Conservation (phyloP, 2,329 filamentous ascomycete genomes). For the Delphinella strobiligena region DNA sequence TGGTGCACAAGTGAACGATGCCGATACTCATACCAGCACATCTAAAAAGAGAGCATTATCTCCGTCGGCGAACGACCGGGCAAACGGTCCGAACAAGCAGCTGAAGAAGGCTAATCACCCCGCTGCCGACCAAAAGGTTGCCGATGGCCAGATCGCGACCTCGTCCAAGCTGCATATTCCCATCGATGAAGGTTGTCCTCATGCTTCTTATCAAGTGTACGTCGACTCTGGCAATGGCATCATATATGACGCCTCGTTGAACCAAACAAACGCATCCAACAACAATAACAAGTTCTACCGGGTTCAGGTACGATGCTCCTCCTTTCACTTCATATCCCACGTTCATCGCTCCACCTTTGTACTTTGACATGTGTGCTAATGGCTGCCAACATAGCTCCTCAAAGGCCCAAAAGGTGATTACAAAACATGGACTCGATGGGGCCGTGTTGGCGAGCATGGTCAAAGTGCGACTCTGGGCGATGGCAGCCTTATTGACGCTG, state of each 20-base stretch:
- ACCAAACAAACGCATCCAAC: conserved; percentile 57
- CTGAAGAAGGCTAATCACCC: conserved; percentile 13
- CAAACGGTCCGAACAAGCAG: conserved; percentile 9
- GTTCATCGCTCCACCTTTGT: too few species aligned
- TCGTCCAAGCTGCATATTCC: conserved; percentile 32
- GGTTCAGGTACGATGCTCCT: conserved; percentile 42
- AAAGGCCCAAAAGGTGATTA: conserved; percentile 30
- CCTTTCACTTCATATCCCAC: too few species aligned
- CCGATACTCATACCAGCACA: background rate
- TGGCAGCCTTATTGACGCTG: conserved; percentile 27
- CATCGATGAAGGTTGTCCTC: conserved; percentile 33
- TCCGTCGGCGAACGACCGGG: background rate
- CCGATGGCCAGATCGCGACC: conserved; percentile 33
- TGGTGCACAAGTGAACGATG: background rate
- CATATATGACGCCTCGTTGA: conserved; percentile 69
- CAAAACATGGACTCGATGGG: conserved; percentile 67
- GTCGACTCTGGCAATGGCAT: conserved; percentile 48
- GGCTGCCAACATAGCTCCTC: conserved; percentile 24
- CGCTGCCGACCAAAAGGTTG: conserved; percentile 27
- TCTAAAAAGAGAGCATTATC: background rate
- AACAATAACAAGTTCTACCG: conserved; percentile 83
- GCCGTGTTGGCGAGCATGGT: conserved; percentile 53
- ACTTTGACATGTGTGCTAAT: background rate
- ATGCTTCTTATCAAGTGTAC: conserved; percentile 40
- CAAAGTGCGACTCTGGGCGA: conserved; percentile 30